Percentiles rank a stretch among this genome's conserved stretches.
phyloP scores from a whole-genome alignment of 257 asterid genomes.

The Eustoma russellianum region DNA sequence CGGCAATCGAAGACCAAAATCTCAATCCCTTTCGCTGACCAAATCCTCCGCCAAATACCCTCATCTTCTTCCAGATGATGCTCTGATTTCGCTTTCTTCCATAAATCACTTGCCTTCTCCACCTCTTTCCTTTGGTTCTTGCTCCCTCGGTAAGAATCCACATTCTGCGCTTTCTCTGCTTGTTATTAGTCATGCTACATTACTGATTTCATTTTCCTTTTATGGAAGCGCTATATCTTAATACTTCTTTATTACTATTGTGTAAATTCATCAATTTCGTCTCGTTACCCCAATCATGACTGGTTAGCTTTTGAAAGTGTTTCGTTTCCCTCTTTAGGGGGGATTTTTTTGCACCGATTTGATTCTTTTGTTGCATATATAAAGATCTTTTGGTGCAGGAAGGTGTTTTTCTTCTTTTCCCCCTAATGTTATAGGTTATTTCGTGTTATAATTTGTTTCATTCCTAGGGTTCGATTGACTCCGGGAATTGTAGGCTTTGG shows the following conservation, averaged over 20 bases:
- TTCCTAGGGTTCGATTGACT: slow-evolving; percentile 6
- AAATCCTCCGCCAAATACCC: slow-evolving; percentile 12
- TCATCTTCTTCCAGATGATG: slow-evolving; percentile 14
- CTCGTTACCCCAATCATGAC: background rate
- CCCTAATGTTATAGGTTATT: slow-evolving; percentile 12
- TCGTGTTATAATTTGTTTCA: slow-evolving; percentile 7
- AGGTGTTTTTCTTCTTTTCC: slow-evolving; percentile 17
- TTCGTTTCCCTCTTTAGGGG: slow-evolving; percentile 35
- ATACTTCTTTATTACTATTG: background rate
- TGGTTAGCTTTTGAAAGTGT: slow-evolving; percentile 7
- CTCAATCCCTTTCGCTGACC: background rate
- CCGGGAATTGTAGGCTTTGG: slow-evolving; percentile 17
- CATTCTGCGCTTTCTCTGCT: slow-evolving; percentile 1
- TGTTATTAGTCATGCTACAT: background rate
- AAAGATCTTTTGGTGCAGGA: slow-evolving; percentile 16
- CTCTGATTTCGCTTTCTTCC: background rate
- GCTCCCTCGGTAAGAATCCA: slow-evolving; percentile 29
- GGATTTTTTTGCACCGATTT: slow-evolving; percentile 11
- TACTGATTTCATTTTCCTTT: background rate
- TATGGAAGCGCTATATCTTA: background rate
- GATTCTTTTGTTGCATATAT: slow-evolving; percentile 12
- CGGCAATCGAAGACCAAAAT: too few relatives aligned
- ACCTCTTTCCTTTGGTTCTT: slow-evolving; percentile 25
- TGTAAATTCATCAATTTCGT: slow-evolving; percentile 12
- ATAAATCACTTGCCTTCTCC: slow-evolving; percentile 5